Conservation (phyloP, 2,329 filamentous ascomycete species). For the Fusarium sp. region DNA sequence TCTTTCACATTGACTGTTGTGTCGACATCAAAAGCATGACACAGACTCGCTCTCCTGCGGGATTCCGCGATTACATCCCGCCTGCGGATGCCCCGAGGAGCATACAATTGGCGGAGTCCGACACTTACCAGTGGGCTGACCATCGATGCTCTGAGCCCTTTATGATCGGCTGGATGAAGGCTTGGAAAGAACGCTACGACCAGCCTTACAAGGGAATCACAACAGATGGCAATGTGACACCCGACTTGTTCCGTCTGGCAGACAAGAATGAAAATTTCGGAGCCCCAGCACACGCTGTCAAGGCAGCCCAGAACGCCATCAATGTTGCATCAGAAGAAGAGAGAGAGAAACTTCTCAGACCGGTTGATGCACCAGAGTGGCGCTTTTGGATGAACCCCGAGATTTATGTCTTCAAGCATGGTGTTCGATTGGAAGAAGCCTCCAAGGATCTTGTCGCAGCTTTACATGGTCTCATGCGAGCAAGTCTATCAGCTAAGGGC, state of each 20-base stretch:
- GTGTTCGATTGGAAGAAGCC: constrained; percentile 73
- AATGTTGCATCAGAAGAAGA: constrained; percentile 50
- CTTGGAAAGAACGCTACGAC: constrained; percentile 17
- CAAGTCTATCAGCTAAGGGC: constrained; percentile 73
- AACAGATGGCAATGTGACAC: constrained; percentile 7
- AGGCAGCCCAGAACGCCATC: constrained; percentile 6
- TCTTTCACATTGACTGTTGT: too few species aligned
- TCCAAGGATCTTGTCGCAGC: constrained; percentile 55
- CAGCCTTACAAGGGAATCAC: constrained; percentile 26
- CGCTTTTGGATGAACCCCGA: constrained; percentile 77
- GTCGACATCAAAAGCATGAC: not conserved
- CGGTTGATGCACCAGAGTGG: constrained; percentile 76
- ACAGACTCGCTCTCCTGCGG: not conserved
- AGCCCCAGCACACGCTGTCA: not conserved
- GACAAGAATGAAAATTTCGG: constrained; percentile 11
- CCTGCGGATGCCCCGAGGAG: constrained; percentile 14
- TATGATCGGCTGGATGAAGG: constrained; percentile 31
- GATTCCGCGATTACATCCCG: constrained; percentile 27
- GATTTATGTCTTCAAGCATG: constrained; percentile 74
- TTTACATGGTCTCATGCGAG: constrained; percentile 66
- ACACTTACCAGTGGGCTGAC: constrained; percentile 27
- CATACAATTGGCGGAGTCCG: constrained; percentile 19
- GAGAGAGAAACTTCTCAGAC: constrained; percentile 61
- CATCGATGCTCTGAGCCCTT: constrained; percentile 30
- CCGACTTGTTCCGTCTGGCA: constrained; percentile 13